Percentiles rank a stretch among this genome's conserved stretches.
Conservation (phyloP, 257 asterid species). For the Jaltomata sinuosa region DNA sequence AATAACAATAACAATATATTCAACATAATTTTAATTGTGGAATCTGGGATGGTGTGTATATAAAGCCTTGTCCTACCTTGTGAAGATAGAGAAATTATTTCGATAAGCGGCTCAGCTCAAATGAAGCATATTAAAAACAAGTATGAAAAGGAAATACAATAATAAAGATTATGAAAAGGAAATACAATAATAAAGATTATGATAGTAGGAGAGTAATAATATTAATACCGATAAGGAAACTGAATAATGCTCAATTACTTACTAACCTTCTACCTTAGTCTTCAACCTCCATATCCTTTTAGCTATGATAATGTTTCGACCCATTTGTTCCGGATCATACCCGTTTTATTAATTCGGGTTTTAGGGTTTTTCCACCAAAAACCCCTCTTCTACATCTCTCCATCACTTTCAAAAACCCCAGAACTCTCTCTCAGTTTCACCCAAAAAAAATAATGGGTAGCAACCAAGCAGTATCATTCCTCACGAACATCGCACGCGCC, state of each 20-base stretch:
- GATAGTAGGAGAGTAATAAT: neutral
- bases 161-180: neutral
- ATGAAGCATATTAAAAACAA: neutral
- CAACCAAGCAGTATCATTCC: conserved; percentile 48
- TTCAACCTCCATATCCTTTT: neutral
- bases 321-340: neutral
- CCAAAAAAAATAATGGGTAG: conserved; percentile 35
- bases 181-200: no score
- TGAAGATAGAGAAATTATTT: neutral
- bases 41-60: neutral
- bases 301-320: no score
- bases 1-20: neutral
- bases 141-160: neutral
- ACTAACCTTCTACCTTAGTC: neutral
- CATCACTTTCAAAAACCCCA: neutral
- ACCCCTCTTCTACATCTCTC: neutral
- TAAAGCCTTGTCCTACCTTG: neutral
- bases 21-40: neutral
- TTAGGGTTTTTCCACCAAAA: neutral
- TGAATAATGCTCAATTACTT: neutral
- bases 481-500: conserved; percentile 68
- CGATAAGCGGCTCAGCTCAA: neutral
- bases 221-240: neutral
- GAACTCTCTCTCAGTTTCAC: no score
- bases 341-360: neutral